Conservation (phyloP, 257 asterid genomes). For the Gentiana dahurica region DNA sequence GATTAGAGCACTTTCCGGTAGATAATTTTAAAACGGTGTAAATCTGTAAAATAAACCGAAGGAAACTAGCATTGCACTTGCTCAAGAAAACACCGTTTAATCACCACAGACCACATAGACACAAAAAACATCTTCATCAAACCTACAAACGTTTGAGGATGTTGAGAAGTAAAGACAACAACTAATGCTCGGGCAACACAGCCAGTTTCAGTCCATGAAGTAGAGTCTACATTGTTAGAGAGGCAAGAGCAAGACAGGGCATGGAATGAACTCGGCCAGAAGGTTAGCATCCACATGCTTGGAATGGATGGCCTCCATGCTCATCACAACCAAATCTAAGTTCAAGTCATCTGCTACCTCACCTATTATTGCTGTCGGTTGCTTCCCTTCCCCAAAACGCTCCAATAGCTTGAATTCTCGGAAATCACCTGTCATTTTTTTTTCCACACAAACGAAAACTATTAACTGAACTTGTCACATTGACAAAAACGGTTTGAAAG, state of each 20-base stretch:
- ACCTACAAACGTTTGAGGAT: too few species aligned
- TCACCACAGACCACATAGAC: too few species aligned
- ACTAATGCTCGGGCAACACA: too few species aligned
- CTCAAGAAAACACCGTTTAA: too few species aligned
- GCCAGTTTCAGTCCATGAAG: neutral
- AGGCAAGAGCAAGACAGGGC: constrained; percentile 84
- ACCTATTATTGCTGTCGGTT: constrained; percentile 90
- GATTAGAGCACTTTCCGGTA: too few species aligned
- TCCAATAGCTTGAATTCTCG: constrained; percentile 80
- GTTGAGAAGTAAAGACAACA: too few species aligned
- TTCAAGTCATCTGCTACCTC: constrained; percentile 95
- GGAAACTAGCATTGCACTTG: too few species aligned
- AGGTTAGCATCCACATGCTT: constrained; percentile 95
- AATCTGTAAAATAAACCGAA: too few species aligned
- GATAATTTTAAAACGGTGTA: too few species aligned
- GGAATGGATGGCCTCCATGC: constrained; percentile 97
- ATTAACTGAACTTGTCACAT: neutral
- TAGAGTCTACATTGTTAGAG: constrained; percentile 21
- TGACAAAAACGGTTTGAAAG: too few species aligned
- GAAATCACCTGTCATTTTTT: constrained; percentile 47
- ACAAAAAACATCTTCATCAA: too few species aligned
- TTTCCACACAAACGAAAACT: constrained; percentile 1
- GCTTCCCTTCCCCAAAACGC: constrained; percentile 85
- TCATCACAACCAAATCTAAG: constrained; percentile 85
- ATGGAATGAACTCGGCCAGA: constrained; percentile 90